These are phyloP conservation scores for Tolypocladium inflatum DNA, from an alignment of 2,329 filamentous ascomycete species.

Conservation along the genomic window DNA sequence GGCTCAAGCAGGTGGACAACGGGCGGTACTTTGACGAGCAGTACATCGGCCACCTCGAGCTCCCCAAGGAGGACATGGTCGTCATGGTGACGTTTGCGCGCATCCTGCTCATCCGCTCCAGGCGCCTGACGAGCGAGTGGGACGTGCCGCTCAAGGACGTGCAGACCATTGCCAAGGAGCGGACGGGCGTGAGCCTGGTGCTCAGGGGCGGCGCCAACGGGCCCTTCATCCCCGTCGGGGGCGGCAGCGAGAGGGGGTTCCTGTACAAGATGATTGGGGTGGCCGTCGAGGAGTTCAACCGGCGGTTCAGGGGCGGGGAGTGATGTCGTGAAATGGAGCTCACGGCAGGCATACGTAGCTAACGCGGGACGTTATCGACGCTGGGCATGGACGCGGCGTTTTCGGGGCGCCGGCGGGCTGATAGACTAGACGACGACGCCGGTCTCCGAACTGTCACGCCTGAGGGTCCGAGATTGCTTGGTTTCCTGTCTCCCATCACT, in stretches of 20 bases:
- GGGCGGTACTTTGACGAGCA: conserved; percentile 96
- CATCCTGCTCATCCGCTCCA: conserved; percentile 83
- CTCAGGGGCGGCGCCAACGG: conserved; percentile 87
- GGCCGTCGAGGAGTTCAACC: conserved; percentile 59
- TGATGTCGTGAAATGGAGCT: conserved; percentile 4
- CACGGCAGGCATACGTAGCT: not conserved
- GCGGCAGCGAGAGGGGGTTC: conserved; percentile 63
- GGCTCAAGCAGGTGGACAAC: conserved; percentile 97
- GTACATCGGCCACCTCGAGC: conserved; percentile 92
- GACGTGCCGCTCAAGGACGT: conserved; percentile 93
- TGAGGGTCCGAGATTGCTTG: not conserved
- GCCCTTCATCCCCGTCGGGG: conserved; percentile 88
- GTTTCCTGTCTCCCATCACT: not conserved
- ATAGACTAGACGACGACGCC: not conserved
- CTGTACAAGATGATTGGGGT: conserved; percentile 57
- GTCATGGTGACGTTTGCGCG: conserved; percentile 81
- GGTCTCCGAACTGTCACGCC: not conserved
- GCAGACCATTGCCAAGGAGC: conserved; percentile 93
- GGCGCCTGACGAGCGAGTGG: conserved; percentile 84
- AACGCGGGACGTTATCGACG: not conserved
- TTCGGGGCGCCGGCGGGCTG: not conserved
- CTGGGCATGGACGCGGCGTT: not conserved
- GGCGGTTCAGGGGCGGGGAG: conserved; percentile 40
- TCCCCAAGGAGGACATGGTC: conserved; percentile 79
- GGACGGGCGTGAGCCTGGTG: conserved; percentile 83